phyloP scores from a whole-genome alignment of 176 grass and related monocot genomes.

The Tillandsia fasciculata region DNA sequence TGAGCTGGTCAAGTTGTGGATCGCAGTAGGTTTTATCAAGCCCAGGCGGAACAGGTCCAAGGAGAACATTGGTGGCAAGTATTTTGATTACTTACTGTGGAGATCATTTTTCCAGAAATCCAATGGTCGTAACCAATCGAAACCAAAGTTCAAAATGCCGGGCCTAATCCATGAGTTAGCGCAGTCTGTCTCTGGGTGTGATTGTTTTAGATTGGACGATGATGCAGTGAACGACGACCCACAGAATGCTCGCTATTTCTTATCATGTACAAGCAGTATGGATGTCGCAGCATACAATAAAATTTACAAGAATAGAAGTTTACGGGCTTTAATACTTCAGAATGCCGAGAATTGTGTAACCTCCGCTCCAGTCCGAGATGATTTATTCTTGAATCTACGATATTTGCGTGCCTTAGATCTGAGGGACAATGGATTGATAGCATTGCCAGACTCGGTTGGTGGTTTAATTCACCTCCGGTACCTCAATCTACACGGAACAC shows the following conservation, averaged over 20 bases:
- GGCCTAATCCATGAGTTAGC: slow-evolving; percentile 32
- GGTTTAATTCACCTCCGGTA: slow-evolving; percentile 29
- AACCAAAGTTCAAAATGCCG: slow-evolving; percentile 19
- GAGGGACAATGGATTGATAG: slow-evolving; percentile 13
- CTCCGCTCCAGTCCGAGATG: background rate
- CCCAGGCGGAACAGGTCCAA: background rate
- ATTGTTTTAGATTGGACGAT: slow-evolving; percentile 16
- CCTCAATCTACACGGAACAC: slow-evolving; percentile 15
- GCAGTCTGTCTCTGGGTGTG: slow-evolving; percentile 18
- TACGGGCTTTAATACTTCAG: slow-evolving; percentile 18
- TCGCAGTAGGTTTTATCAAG: slow-evolving; percentile 18
- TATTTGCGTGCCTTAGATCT: slow-evolving; percentile 23
- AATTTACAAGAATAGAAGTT: slow-evolving; percentile 5
- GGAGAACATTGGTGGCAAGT: slow-evolving; percentile 18
- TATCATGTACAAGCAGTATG: background rate
- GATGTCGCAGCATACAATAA: background rate
- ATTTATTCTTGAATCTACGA: slow-evolving; percentile 7
- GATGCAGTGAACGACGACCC: background rate
- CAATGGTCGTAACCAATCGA: background rate
- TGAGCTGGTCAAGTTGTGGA: slow-evolving; percentile 30
- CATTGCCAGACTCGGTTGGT: slow-evolving; percentile 19
- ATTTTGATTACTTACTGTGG: slow-evolving; percentile 19
- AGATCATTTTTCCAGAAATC: slow-evolving; percentile 23
- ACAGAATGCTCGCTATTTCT: slow-evolving; percentile 21
- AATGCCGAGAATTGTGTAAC: background rate